Base-by-base conservation (phyloP, 1,139 yeast species). In the Suhomyces chickasaworum region DNA sequence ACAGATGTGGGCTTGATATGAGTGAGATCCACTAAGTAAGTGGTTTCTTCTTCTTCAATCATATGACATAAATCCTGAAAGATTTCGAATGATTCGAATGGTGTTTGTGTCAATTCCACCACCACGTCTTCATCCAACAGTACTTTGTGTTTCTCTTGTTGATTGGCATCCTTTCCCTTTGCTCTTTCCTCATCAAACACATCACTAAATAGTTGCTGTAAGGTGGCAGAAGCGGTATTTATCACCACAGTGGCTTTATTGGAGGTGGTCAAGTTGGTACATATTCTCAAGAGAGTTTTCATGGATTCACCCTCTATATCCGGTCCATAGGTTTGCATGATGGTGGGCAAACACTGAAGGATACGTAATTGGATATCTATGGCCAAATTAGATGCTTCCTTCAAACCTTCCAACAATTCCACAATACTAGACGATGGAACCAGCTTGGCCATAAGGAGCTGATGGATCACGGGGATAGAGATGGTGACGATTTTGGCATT, bases 161-260 rank as follows among this genome's bases (percentile, higher is more conserved):
- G 46, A 7, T 18, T 38, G 12, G 33, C 25, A 6, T 38, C 31
- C n/a, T 15, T 25, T 12, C 23, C 4, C 41, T 47, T n/a, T 37
- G 51, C 7, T 47, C 45, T 5, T 32, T 30, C 29, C n/a, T 31
- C 42, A 49, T 90, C 97, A 62, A 84, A 91, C 0, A 89, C 77
- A 32, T 86, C 80, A 34, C 86, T 81, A 42, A 90, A 78, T 39
- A 93, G 68, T 61, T 93, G 98, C 54, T 90, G 95, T 40, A 90
- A 76, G 1, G 98, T 89, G 2, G 98, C 99, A 40, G 89, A 83
- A 0, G 97, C 97, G 0, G 98, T 88, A 56, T 90, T 91, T n/a
- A 82, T 77, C 3, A 93, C 96, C 52, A 88, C 87, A 0, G 87
- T 81, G 4, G 84, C 77, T 55, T 86, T 86, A 51, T 82, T 86